Evolutionary conservation across 2,329 filamentous ascomycete species (phyloP), one percentile per base, ranked within the genome.

Genomic region (Chaetothyriales sp.): DNA sequence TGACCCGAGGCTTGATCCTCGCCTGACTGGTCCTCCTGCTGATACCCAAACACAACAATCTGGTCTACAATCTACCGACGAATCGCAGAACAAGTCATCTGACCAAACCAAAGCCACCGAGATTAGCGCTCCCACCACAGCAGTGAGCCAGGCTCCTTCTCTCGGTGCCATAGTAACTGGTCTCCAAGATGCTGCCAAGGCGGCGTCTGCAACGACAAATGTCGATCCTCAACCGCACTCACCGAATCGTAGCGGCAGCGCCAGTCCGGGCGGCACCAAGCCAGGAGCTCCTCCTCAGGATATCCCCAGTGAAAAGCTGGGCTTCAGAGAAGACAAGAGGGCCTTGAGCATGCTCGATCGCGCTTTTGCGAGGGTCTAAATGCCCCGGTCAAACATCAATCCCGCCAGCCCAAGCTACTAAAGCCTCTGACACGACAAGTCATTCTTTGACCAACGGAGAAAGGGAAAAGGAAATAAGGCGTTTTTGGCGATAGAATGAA

Each of bases 331-430:
- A 63, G 83, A 86, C 57, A 75, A 74, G 54, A 72, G 80, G 57
- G 81, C 80, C 1, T 64, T 86, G 45, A 73, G 79, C 55, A 79
- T 84, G 62, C 68, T 86, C 47, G 79, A 86, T 64, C 66, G 70
- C 19, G 73, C 71, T 1, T 76, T 75, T 50, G 57, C 57, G 12
- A 49, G 52, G n/a, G 56, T 58, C 5, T 58, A 48, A n/a, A 45
- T 20, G 43, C 43, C n/a, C 10, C 3, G 15, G n/a, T 45, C 25
- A 22, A 5, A 8, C 19, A 18, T 22, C 44, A 22, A 45, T 18
- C 25, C 19, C 12, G 1, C 19, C 44, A 5, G 25, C 25, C 44
- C n/a, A n/a, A n/a, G n/a, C n/a, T n/a, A n/a, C n/a, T n/a, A n/a
- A n/a, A 12, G n/a, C 15, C 44, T 5, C 3, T 15, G 4, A 22